These are phyloP conservation scores for Pyropia haitanensis DNA, from an alignment of 23 red algal genomes.

Conservation along the genomic window DNA sequence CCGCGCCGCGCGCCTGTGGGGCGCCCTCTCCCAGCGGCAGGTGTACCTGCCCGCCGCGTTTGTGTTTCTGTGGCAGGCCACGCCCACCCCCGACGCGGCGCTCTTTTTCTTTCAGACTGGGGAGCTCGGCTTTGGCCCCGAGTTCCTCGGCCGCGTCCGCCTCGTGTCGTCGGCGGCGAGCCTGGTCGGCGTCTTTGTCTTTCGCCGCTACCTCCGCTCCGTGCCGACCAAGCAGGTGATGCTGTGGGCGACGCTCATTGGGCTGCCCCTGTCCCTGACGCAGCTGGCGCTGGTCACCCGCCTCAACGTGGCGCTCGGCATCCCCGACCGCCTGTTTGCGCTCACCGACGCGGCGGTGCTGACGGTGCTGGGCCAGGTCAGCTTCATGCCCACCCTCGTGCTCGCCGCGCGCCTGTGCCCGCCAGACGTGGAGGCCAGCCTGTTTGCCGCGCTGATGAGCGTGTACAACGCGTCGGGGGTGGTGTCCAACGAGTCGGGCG, in stretches of 20 bases:
- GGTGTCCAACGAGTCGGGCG: conserved; percentile 66
- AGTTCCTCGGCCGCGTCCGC: conserved; percentile 83
- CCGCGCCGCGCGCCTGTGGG: conserved; percentile 25
- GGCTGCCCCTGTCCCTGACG: conserved; percentile 72
- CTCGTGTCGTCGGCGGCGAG: conserved; percentile 64
- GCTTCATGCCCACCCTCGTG: conserved; percentile 93
- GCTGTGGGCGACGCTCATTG: conserved; percentile 54
- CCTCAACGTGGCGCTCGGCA: conserved; percentile 52
- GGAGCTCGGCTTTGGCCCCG: conserved; percentile 72
- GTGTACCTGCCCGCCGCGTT: conserved; percentile 69
- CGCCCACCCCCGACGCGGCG: conserved; percentile 73
- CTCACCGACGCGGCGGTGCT: conserved; percentile 82
- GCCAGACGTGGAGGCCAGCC: conserved; percentile 75
- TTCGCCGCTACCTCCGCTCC: conserved; percentile 32
- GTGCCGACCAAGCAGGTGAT: conserved; percentile 61
- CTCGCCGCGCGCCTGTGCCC: conserved; percentile 88
- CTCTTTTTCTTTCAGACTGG: conserved; percentile 82
- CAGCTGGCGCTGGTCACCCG: conserved; percentile 81
- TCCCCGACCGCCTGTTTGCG: conserved; percentile 71
- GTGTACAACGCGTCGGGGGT: conserved; percentile 72
- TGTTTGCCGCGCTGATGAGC: conserved; percentile 94
- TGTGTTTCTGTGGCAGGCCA: conserved; percentile 85
- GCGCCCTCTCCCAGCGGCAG: conserved; percentile 34
- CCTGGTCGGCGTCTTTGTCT: conserved; percentile 62
- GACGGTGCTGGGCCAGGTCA: conserved; percentile 72